Base-by-base conservation (phyloP, 2,329 filamentous ascomycete species). In the Plectosphaerella sp. region DNA sequence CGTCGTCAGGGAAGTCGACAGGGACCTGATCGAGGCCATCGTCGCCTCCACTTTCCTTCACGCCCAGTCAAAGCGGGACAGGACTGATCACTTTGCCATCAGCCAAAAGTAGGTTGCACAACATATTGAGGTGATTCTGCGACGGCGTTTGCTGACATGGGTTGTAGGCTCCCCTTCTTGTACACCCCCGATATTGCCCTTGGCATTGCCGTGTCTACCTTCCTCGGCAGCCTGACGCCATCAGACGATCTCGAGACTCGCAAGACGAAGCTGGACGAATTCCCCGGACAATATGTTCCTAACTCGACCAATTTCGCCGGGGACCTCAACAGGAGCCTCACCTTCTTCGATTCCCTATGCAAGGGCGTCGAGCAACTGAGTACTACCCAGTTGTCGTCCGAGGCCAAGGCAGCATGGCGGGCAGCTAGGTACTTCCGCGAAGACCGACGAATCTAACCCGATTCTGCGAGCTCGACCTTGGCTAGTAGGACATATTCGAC, bases 11-110 rank as follows among this genome's bases (percentile, higher is more conserved):
- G 83, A 87, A 57, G 84, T 86, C 35, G 78, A 96, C 57, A 84
- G 94, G 47, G 91, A 96, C 66, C 72, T 97, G 36, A 74, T 94
- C 14, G 94, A 99, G 70, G 88, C 91, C 42, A 83, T 93, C 57
- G 77, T 92, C 18, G 86, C 86, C 6, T 87, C 88, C 28, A 83
- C 96, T 74, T 86, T 97, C 59, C 77, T 97, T 62, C 86, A 86
- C 60, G 90, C 86, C 7, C 89, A 95, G 62, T 88, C 86, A 18
- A 79, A 88, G 53, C 83, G 92, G 39, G 81, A 87, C 53, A 78
- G 84, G 51, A 75, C 80, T 12, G 86, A 89, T 63, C 80, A 83
- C 54, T 70, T 84, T 51, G 80, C 87, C 46, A 77, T 97, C 53
- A 86, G 86, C 58, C 80, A 89, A 58, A 82, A 81, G 90, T 93